These are phyloP conservation scores for Peziza echinospora DNA, from an alignment of 495 filamentous ascomycete species.

Conservation along the genomic window DNA sequence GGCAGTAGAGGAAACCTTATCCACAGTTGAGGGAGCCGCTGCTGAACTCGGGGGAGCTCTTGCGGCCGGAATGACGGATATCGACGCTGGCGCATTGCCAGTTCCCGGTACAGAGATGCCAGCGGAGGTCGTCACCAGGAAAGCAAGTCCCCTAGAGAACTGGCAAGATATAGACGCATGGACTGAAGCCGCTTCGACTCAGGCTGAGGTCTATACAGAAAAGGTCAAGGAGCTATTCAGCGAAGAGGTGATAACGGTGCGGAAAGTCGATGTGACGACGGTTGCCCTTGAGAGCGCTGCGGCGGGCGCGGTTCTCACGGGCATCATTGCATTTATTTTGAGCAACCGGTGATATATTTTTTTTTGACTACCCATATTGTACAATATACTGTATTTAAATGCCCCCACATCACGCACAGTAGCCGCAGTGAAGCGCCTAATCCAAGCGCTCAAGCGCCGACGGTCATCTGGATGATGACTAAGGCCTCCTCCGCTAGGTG, in stretches of 20 bases:
- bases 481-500: too few relatives aligned
- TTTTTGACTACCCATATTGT: too few relatives aligned
- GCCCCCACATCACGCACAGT: too few relatives aligned
- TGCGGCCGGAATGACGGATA: not conserved
- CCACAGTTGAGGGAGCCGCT: not conserved
- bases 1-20: not conserved
- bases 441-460: too few relatives aligned
- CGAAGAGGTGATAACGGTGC: slow-evolving; percentile 8
- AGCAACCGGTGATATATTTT: not conserved
- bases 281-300: slow-evolving; percentile 5
- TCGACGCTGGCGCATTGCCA: not conserved
- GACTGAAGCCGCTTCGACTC: not conserved
- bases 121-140: too few relatives aligned
- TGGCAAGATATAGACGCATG: not conserved
- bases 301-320: slow-evolving; percentile 2
- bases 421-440: too few relatives aligned
- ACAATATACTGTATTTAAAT: too few relatives aligned
- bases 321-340: slow-evolving; percentile 3
- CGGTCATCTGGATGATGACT: too few relatives aligned
- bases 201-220: slow-evolving; percentile 2
- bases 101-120: not conserved
- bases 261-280: slow-evolving; percentile 10
- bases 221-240: slow-evolving; percentile 11
- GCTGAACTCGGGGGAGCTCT: not conserved
- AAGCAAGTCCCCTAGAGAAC: too few relatives aligned